phyloP scores from a whole-genome alignment of 257 asterid genomes.

The Solanum rostratum region DNA sequence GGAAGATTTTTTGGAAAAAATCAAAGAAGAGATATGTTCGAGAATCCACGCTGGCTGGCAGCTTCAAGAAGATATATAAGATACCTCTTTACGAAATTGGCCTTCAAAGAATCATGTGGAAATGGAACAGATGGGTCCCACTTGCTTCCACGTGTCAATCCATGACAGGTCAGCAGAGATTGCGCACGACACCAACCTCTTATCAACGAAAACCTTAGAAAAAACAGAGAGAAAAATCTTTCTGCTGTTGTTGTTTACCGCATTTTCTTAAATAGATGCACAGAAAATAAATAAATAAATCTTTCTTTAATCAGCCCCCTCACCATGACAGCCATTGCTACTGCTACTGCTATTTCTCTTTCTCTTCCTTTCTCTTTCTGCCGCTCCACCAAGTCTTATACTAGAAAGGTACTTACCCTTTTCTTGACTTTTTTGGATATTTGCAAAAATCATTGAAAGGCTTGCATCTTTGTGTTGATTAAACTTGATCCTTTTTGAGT shows the following conservation, averaged over 20 bases:
- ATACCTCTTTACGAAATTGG: not conserved
- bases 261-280: not conserved
- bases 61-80: not conserved
- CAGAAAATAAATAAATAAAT: not conserved
- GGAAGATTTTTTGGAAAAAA: not conserved
- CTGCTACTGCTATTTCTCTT: constrained; percentile 80
- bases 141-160: constrained; percentile 29
- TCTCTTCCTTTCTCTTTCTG: constrained; percentile 53
- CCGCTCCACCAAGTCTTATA: constrained; percentile 38
- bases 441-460: not conserved
- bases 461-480: not conserved
- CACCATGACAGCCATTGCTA: constrained; percentile 78
- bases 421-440: not conserved
- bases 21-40: not conserved
- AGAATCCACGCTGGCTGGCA: not conserved
- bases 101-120: constrained; percentile 17
- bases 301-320: not conserved
- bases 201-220: constrained; percentile 23
- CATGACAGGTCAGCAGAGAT: constrained; percentile 45
- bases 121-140: not conserved
- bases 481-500: not conserved
- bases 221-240: not conserved
- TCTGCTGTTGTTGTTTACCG: not conserved
- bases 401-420: constrained; percentile 36
- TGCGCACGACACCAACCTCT: constrained; percentile 53